These are phyloP conservation scores for Ilex paraguariensis DNA, from an alignment of 305 asterid genomes.

Conservation along the genomic window DNA sequence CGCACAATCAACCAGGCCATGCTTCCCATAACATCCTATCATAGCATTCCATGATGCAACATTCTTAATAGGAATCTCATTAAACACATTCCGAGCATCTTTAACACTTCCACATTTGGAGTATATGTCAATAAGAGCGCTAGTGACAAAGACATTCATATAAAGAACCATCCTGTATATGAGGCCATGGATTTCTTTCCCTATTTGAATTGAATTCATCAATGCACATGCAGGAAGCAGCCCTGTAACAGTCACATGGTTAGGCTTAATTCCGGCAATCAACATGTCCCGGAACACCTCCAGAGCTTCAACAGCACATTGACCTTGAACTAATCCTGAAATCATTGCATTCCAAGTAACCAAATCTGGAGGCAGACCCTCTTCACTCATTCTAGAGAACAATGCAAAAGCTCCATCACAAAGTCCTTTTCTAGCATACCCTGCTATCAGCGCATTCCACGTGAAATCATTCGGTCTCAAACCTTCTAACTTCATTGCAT, in stretches of 20 bases:
- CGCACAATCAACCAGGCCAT: constrained; percentile 47
- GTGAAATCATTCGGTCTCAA: constrained; percentile 45
- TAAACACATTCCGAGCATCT: constrained; percentile 42
- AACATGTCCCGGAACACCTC: constrained; percentile 40
- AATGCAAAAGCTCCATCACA: constrained; percentile 36
- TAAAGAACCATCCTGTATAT: constrained; percentile 35
- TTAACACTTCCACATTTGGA: constrained; percentile 55
- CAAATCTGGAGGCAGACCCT: constrained; percentile 46
- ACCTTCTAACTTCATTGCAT: constrained; percentile 44
- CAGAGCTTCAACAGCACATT: constrained; percentile 38
- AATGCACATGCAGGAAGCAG: constrained; percentile 51
- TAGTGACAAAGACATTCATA: constrained; percentile 46
- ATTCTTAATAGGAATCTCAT: constrained; percentile 31
- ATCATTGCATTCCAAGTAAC: constrained; percentile 67
- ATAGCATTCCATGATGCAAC: constrained; percentile 57
- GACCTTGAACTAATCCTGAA: constrained; percentile 55
- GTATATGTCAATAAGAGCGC: constrained; percentile 63
- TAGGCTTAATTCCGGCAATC: constrained; percentile 44
- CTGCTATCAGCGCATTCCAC: constrained; percentile 52
- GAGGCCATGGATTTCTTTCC: constrained; percentile 57
- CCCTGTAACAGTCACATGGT: constrained; percentile 54
- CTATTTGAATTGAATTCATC: constrained; percentile 33
- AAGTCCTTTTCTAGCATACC: constrained; percentile 45
- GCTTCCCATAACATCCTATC: constrained; percentile 61
- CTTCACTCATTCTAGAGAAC: constrained; percentile 41